These are phyloP conservation scores for Russula griseocarnosa DNA, from an alignment of 768 basidiomycete species.

Conservation along the genomic window DNA sequence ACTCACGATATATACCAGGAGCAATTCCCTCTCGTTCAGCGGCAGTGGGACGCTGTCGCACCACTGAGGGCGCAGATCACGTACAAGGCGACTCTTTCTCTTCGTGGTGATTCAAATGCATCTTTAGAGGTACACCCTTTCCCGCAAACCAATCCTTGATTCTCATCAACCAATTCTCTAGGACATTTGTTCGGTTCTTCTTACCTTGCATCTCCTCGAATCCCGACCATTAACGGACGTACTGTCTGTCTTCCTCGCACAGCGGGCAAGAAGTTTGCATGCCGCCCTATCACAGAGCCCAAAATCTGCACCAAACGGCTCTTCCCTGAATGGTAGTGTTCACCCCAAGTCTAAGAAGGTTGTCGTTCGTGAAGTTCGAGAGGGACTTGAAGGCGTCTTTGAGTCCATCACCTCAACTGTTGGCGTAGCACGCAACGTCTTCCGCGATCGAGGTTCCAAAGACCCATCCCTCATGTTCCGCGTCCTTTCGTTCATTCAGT, in stretches of 20 bases:
- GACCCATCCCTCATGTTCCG: conserved; percentile 48
- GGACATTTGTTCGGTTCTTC: conserved; percentile 72
- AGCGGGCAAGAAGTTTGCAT: conserved; percentile 61
- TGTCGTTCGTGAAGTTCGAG: conserved; percentile 49
- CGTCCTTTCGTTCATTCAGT: conserved; percentile 61
- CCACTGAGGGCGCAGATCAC: conserved; percentile 87
- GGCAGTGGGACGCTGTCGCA: conserved; percentile 89
- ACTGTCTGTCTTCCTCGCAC: conserved; percentile 62
- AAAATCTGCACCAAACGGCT: conserved; percentile 12
- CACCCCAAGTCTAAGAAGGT: conserved; percentile 34
- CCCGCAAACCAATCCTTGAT: not conserved
- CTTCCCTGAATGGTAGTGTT: conserved; percentile 19
- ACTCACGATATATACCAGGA: conserved; percentile 42
- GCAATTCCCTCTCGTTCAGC: conserved; percentile 83
- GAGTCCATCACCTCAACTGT: conserved; percentile 58
- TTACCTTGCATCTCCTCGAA: conserved; percentile 86
- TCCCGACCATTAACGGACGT: conserved; percentile 75
- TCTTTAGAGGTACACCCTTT: conserved; percentile 47
- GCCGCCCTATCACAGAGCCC: conserved; percentile 32
- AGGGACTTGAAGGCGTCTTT: conserved; percentile 49
- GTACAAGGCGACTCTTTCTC: conserved; percentile 78
- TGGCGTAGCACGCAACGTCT: conserved; percentile 52
- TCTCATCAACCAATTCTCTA: conserved; percentile 33
- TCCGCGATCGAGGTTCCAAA: conserved; percentile 39
- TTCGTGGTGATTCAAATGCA: conserved; percentile 58